Conservation (phyloP, 2,329 filamentous ascomycete species). For the Pestalotiopsis sp. region DNA sequence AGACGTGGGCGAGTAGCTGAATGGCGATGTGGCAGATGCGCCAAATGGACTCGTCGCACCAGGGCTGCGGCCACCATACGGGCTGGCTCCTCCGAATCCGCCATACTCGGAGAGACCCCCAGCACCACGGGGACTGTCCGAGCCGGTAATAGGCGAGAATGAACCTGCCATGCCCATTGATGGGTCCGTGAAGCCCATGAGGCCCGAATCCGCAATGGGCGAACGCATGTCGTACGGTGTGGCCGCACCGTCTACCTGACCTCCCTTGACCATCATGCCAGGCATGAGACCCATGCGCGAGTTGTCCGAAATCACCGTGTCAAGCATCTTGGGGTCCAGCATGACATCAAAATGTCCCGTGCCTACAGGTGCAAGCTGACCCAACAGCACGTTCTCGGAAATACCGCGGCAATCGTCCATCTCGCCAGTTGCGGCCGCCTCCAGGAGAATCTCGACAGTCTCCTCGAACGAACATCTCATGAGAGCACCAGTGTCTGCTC, state of each 20-base stretch:
- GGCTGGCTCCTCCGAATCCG: constrained; percentile 58
- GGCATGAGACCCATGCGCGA: constrained; percentile 81
- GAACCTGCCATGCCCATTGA: constrained; percentile 49
- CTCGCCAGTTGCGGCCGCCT: constrained; percentile 92
- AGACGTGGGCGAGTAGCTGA: constrained; percentile 76
- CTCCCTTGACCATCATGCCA: constrained; percentile 74
- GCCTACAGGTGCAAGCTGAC: constrained; percentile 94
- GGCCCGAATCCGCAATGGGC: constrained; percentile 67
- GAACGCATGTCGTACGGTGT: constrained; percentile 93
- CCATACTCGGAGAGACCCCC: constrained; percentile 66
- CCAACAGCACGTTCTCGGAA: constrained; percentile 97
- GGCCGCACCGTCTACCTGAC: constrained; percentile 76
- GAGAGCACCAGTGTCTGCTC: constrained; percentile 93
- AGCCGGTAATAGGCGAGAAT: constrained; percentile 80
- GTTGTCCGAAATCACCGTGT: constrained; percentile 92
- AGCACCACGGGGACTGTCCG: constrained; percentile 64
- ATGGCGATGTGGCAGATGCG: constrained; percentile 65
- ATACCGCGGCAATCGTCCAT: constrained; percentile 97
- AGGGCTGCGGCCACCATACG: constrained; percentile 68
- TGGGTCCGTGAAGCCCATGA: constrained; percentile 61
- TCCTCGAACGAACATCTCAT: constrained; percentile 99
- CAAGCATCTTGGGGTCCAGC: constrained; percentile 92
- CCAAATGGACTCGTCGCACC: constrained; percentile 75
- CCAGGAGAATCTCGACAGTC: constrained; percentile 95
- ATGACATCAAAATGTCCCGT: constrained; percentile 95